Evolutionary conservation across 208 protist genomes (phyloP).

Genomic region (Tritrichomonas musculus): DNA sequence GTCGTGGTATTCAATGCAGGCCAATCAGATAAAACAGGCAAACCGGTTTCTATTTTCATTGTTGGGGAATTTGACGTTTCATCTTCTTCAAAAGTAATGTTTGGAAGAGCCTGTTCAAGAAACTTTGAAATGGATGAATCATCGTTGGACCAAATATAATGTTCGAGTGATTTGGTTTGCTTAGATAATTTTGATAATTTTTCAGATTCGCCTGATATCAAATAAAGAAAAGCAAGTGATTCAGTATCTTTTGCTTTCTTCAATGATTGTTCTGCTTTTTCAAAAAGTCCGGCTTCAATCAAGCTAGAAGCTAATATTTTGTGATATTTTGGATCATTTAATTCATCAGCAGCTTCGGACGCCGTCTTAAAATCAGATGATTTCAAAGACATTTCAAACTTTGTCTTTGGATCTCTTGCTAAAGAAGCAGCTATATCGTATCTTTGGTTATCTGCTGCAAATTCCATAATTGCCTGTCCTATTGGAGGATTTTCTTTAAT

Average conservation of each 20-base stretch:
- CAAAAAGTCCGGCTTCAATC: neutral
- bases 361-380: slow-evolving; percentile 88
- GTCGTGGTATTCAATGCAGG: neutral
- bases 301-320: neutral
- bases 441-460: slow-evolving; percentile 88
- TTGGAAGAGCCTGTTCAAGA: no score
- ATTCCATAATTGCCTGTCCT: slow-evolving; percentile 90
- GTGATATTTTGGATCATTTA: neutral
- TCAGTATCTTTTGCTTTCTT: neutral
- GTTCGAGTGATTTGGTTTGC: neutral
- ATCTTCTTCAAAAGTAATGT: neutral
- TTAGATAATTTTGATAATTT: neutral
- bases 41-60: neutral
- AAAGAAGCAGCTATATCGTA: slow-evolving; percentile 83
- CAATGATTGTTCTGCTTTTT: neutral
- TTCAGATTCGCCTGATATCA: neutral
- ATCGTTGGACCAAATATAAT: neutral
- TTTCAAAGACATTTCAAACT: slow-evolving; percentile 94
- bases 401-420: slow-evolving; percentile 84
- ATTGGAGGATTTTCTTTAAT: slow-evolving; percentile 69
- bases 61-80: neutral
- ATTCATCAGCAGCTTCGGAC: slow-evolving; percentile 63
- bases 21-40: neutral
- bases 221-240: neutral
- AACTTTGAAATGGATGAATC: neutral